Base-by-base conservation (phyloP, 257 asterid genomes). In the Anisodus tanguticus region DNA sequence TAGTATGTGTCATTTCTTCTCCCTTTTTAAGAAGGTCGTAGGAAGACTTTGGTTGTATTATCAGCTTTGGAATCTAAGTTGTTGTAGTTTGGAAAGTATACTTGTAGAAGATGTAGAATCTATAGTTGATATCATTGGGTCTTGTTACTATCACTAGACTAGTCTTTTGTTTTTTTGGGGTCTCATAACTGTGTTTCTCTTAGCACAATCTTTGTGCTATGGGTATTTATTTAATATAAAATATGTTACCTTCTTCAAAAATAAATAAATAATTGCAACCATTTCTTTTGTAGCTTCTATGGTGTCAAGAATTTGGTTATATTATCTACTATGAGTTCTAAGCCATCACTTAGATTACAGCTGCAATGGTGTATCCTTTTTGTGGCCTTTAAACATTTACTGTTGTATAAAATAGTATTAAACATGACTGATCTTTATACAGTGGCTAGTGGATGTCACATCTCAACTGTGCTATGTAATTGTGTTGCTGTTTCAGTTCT, bases 1-100 rank as follows among this genome's bases (percentile, higher is more conserved):
- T 68, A 15, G 11, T 6, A 68, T 68, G 77, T 39, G 53, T 8
- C 53, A 68, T 69, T 69, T 39, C 9, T 37, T 41, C 72, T 16
- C 31, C 54, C 54, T 69, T 69, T 31, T 69, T 41, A 69, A 69
- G 77, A 68, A 39, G 7, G 78, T 69, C 17, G 78, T 69, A 37
- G 76, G 22, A 39, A 41, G 45, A 15, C 22, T 31, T 31, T 4
- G 3, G 35, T 35, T 12, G 9, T 31, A 12, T 31, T 66, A 35
- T 66, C 72, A 22, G 17, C 41, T 63, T 9, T 35, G 70, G 70
- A 22, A 63, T 26, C 17, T 66, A 12, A 11, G 47, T 66, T 37
- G 51, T 39, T 37, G 51, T 39, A 68, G 12, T 68, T 39, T 3
- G 3, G 26, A 37, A 60, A 68, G 77, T 68, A 37, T 66, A 35